Evolutionary conservation across 2,329 filamentous ascomycete genomes (phyloP).

Genomic region (Orbilia oligospora): DNA sequence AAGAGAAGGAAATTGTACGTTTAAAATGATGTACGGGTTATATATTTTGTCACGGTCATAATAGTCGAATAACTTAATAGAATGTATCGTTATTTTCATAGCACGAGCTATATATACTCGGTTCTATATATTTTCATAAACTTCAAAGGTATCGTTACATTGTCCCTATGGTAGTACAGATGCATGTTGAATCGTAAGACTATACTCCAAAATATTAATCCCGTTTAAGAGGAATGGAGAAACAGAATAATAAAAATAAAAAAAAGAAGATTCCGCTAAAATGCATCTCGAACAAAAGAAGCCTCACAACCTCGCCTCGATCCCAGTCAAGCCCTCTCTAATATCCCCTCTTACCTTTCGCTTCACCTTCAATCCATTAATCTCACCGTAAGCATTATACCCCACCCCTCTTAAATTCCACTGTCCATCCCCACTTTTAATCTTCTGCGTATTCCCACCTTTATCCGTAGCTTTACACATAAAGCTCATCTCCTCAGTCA

Average conservation of each 20-base stretch:
- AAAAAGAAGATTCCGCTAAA: neutral
- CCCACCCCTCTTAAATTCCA: constrained; percentile 75
- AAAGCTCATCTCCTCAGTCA: constrained; percentile 68
- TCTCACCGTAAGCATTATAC: constrained; percentile 75
- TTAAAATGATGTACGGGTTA: too few relatives aligned
- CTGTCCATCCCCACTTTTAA: constrained; percentile 65
- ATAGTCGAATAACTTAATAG: neutral
- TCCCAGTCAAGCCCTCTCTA: neutral
- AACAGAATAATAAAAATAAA: too few relatives aligned
- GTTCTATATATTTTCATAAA: neutral
- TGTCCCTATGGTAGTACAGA: constrained; percentile 10
- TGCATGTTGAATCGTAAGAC: constrained; percentile 2
- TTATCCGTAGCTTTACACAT: constrained; percentile 72
- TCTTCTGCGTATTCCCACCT: constrained; percentile 71
- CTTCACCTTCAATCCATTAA: constrained; percentile 69
- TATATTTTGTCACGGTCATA: neutral
- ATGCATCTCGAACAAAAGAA: neutral
- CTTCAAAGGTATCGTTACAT: constrained; percentile 12
- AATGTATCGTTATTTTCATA: neutral
- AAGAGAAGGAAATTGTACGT: too few relatives aligned
- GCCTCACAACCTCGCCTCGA: constrained; percentile 17
- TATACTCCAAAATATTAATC: neutral
- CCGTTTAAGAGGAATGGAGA: neutral
- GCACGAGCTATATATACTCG: too few relatives aligned
- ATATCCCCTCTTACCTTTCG: constrained; percentile 2